A percentile compares a stretch with the other conserved stretches of the same genome.
Evolutionary conservation across 2,329 filamentous ascomycete species (phyloP).

Genomic region (Claviceps sp.): DNA sequence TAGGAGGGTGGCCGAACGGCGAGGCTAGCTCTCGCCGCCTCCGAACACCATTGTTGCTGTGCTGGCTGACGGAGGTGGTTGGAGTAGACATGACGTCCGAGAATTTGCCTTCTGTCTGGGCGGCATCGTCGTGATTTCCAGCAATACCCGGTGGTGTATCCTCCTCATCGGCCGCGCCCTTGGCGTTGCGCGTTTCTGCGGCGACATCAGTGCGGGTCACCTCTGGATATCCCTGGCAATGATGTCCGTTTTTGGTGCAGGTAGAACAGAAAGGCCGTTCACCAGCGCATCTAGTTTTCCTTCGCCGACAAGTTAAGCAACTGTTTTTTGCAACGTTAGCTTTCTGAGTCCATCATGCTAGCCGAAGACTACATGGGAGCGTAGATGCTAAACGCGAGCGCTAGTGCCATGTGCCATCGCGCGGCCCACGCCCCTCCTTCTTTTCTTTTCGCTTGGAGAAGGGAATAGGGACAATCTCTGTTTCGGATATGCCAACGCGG

Average conservation of each 20-base stretch:
- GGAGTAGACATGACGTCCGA: not conserved
- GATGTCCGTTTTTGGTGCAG: slow-evolving; percentile 57
- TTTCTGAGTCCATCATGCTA: not conserved
- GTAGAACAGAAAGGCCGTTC: slow-evolving; percentile 61
- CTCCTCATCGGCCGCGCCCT: slow-evolving; percentile 8
- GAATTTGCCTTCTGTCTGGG: not conserved
- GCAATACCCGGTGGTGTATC: slow-evolving; percentile 3
- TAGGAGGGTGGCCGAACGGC: not conserved
- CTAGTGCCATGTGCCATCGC: not conserved
- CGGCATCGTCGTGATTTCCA: slow-evolving; percentile 4
- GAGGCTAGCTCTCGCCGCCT: not conserved
- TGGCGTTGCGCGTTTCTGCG: slow-evolving; percentile 11
- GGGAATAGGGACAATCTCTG: not conserved
- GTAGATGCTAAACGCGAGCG: not conserved
- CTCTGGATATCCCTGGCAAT: slow-evolving; percentile 55
- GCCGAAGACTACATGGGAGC: not conserved
- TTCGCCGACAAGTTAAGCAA: slow-evolving; percentile 60
- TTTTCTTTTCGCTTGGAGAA: too few relatives aligned
- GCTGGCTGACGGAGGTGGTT: not conserved
- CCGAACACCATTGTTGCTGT: not conserved
- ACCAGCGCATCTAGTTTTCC: slow-evolving; percentile 64
- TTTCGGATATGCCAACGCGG: not conserved
- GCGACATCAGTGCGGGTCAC: slow-evolving; percentile 29
- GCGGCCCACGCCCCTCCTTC: too few relatives aligned
- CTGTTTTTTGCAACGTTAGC: slow-evolving; percentile 20